Percentiles rank a stretch among this genome's conserved stretches.
These are phyloP conservation scores for Citeromyces matritensis DNA, from an alignment of 805 yeast species.

Conservation along the genomic window DNA sequence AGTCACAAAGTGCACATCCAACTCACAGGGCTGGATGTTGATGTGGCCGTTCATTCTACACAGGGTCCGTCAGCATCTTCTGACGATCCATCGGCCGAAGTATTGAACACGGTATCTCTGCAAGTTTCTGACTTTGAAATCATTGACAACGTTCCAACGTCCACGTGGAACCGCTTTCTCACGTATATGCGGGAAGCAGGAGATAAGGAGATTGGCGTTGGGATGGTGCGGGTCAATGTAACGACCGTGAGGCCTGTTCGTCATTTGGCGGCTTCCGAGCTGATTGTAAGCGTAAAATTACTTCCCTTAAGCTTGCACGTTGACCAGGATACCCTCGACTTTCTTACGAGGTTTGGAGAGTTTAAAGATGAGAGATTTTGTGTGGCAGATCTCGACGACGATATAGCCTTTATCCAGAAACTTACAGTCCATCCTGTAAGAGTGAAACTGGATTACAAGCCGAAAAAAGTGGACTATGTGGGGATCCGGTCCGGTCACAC, in stretches of 20 bases:
- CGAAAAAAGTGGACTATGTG: slow-evolving; percentile 73
- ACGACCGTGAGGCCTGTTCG: slow-evolving; percentile 52
- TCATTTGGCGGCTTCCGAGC: slow-evolving; percentile 53
- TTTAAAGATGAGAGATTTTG: slow-evolving; percentile 62
- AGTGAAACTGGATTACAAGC: slow-evolving; percentile 77
- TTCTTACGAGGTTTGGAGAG: slow-evolving; percentile 63
- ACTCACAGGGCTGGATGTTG: slow-evolving; percentile 33
- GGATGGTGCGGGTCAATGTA: slow-evolving; percentile 40
- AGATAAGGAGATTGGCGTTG: slow-evolving; percentile 52
- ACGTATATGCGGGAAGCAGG: slow-evolving; percentile 57
- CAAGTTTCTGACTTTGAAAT: slow-evolving; percentile 40
- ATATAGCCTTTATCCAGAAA: slow-evolving; percentile 52
- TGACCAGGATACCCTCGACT: slow-evolving; percentile 89
- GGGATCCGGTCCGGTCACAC: slow-evolving; percentile 81
- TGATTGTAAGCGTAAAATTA: slow-evolving; percentile 33
- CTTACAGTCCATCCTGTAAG: slow-evolving; percentile 44
- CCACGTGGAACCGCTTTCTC: slow-evolving; percentile 82
- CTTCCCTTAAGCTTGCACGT: slow-evolving; percentile 73
- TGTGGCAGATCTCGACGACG: slow-evolving; percentile 44
- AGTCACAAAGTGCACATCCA: slow-evolving; percentile 44
- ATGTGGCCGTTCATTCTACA: slow-evolving; percentile 24
- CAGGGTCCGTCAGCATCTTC: slow-evolving; percentile 16
- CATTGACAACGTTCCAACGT: slow-evolving; percentile 67
- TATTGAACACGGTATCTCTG: slow-evolving; percentile 32
- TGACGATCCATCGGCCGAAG: slow-evolving; percentile 15